A percentile compares a stretch with the other conserved stretches of the same genome.
Evolutionary conservation across 805 yeast genomes (phyloP).

Genomic region (Lipomyces chichibuensis): DNA sequence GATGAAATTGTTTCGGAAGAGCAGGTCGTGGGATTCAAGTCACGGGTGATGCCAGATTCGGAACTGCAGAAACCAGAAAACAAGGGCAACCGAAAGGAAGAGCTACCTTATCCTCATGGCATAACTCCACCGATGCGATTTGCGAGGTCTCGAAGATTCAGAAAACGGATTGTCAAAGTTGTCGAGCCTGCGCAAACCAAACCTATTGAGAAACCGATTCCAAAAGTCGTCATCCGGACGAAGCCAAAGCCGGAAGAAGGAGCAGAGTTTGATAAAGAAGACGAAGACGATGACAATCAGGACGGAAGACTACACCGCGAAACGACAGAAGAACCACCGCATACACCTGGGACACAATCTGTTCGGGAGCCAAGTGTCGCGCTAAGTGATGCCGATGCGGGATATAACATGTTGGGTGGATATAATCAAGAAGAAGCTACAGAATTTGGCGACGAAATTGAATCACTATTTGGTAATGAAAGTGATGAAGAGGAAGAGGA

Average conservation of each 20-base stretch:
- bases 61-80: slow-evolving; percentile 30
- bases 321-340: slow-evolving; percentile 30
- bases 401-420: slow-evolving; percentile 43
- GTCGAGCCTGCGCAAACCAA: slow-evolving; percentile 17
- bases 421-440: slow-evolving; percentile 44
- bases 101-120: slow-evolving; percentile 65
- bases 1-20: slow-evolving; percentile 56
- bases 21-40: slow-evolving; percentile 41
- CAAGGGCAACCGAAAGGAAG: slow-evolving; percentile 30
- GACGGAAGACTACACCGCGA: slow-evolving; percentile 32
- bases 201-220: slow-evolving; percentile 25
- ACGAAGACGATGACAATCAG: slow-evolving; percentile 21
- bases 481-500: slow-evolving; percentile 48
- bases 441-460: slow-evolving; percentile 46
- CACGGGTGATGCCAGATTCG: slow-evolving; percentile 40
- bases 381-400: slow-evolving; percentile 37
- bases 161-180: slow-evolving; percentile 64
- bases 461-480: slow-evolving; percentile 49
- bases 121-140: slow-evolving; percentile 77
- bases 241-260: slow-evolving; percentile 46
- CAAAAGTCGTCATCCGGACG: slow-evolving; percentile 27
- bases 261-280: slow-evolving; percentile 37
- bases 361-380: slow-evolving; percentile 35
- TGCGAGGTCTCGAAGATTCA: slow-evolving; percentile 68
- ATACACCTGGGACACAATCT: slow-evolving; percentile 33